These are phyloP conservation scores for Pseudogymnoascus sp. DNA, from an alignment of 2,329 filamentous ascomycete genomes.

Conservation along the genomic window DNA sequence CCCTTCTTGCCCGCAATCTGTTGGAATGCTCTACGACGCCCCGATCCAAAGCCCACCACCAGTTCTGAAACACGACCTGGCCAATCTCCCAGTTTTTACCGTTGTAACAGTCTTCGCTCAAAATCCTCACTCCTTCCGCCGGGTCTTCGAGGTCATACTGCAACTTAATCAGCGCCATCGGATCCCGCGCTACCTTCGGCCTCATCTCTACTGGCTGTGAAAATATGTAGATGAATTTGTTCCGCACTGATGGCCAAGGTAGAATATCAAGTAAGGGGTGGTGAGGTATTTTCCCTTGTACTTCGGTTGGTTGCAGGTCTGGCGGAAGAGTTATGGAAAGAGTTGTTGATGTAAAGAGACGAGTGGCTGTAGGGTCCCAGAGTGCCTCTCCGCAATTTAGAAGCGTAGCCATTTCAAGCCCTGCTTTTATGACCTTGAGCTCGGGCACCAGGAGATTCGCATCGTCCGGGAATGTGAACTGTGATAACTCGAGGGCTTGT, in stretches of 20 bases:
- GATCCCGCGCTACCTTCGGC: constrained; percentile 11
- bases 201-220: constrained; percentile 13
- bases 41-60: constrained; percentile 16
- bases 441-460: neutral
- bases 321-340: constrained; percentile 10
- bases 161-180: constrained; percentile 13
- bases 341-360: constrained; percentile 10
- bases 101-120: constrained; percentile 10
- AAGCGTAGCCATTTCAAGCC: constrained; percentile 11
- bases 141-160: constrained; percentile 14
- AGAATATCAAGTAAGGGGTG: constrained; percentile 13
- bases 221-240: constrained; percentile 15
- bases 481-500: constrained; percentile 14
- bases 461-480: constrained; percentile 13
- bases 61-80: constrained; percentile 14
- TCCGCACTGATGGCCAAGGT: constrained; percentile 16
- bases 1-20: constrained; percentile 10
- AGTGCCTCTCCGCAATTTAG: constrained; percentile 10
- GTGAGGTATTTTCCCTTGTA: constrained; percentile 13
- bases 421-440: constrained; percentile 8
- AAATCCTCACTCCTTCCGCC: constrained; percentile 14
- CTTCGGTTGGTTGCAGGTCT: constrained; percentile 13
- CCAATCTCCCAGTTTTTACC: constrained; percentile 15
- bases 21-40: constrained; percentile 14
- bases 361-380: constrained; percentile 12